phyloP scores from a whole-genome alignment of 176 grass and related monocot species.

The Musa beccarii region DNA sequence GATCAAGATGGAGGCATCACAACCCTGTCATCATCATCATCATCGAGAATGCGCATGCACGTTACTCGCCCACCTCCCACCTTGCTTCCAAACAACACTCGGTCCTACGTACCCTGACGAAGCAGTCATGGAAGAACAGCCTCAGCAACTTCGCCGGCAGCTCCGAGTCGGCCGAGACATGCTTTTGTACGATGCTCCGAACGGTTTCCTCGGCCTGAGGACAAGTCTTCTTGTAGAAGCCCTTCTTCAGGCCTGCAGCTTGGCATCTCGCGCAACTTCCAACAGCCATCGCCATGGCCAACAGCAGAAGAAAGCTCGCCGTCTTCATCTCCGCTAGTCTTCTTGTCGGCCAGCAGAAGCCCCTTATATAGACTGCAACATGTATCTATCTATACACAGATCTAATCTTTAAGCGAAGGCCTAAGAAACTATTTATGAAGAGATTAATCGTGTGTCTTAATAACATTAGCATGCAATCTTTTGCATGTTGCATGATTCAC shows the following conservation, averaged over 20 bases:
- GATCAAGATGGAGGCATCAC: constrained; percentile 53
- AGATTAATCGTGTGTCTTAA: too few species aligned
- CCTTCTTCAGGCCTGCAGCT: constrained; percentile 26
- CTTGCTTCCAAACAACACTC: not conserved
- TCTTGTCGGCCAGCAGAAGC: too few species aligned
- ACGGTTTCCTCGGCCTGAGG: constrained; percentile 35
- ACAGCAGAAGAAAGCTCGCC: too few species aligned
- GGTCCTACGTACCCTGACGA: constrained; percentile 4
- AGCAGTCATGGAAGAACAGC: constrained; percentile 32
- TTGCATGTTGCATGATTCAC: too few species aligned
- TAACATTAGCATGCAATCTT: too few species aligned
- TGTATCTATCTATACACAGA: too few species aligned
- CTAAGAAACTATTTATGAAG: too few species aligned
- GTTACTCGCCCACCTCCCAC: too few species aligned
- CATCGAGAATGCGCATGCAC: not conserved
- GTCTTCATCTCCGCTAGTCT: too few species aligned
- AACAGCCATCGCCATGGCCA: not conserved
- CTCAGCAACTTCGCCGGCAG: constrained; percentile 37
- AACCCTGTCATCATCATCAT: constrained; percentile 17
- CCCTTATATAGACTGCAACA: too few species aligned
- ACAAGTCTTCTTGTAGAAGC: constrained; percentile 58
- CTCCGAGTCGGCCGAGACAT: constrained; percentile 23
- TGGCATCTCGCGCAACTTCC: constrained; percentile 23
- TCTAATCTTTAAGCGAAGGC: too few species aligned
- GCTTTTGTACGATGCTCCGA: constrained; percentile 20